Conservation (phyloP, 495 filamentous ascomycete species). For the Glarea lozoyensis region DNA sequence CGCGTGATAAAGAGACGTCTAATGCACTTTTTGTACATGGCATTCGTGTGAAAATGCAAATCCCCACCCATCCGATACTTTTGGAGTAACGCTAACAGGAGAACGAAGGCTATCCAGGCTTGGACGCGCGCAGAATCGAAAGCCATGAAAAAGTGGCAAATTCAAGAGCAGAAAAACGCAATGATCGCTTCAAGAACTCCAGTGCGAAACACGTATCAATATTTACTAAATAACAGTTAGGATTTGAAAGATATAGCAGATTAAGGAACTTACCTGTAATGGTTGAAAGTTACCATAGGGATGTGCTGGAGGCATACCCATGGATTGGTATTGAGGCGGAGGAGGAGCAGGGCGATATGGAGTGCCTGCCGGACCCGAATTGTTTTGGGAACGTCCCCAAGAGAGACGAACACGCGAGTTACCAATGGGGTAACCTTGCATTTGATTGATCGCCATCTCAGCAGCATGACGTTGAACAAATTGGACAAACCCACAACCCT, state of each 20-base stretch:
- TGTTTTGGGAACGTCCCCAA: conserved; percentile 98
- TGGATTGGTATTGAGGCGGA: conserved; percentile 75
- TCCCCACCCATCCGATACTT: conserved; percentile 25
- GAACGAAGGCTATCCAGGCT: conserved; percentile 22
- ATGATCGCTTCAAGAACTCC: conserved; percentile 24
- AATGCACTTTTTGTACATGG: conserved; percentile 26
- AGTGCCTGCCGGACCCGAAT: conserved; percentile 93
- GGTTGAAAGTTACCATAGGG: conserved; percentile 28
- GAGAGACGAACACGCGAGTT: conserved; percentile 96
- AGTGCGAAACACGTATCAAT: conserved; percentile 22
- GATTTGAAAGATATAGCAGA: background rate
- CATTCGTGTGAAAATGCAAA: conserved; percentile 25
- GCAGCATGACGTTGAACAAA: conserved; percentile 98
- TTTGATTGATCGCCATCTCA: conserved; percentile 99
- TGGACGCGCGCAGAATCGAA: conserved; percentile 23
- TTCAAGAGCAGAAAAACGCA: conserved; percentile 21
- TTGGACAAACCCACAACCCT: conserved; percentile 98
- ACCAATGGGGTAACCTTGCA: conserved; percentile 99
- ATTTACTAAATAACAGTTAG: conserved; percentile 18
- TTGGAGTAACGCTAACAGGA: conserved; percentile 27
- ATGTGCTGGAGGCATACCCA: conserved; percentile 71
- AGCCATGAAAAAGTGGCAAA: conserved; percentile 18
- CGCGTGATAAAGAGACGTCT: conserved; percentile 24
- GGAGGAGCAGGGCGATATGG: conserved; percentile 95
- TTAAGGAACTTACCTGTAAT: conserved; percentile 21